Conservation (phyloP, 192 early-diverging fungal species). For the Backusella tuberculispora region DNA sequence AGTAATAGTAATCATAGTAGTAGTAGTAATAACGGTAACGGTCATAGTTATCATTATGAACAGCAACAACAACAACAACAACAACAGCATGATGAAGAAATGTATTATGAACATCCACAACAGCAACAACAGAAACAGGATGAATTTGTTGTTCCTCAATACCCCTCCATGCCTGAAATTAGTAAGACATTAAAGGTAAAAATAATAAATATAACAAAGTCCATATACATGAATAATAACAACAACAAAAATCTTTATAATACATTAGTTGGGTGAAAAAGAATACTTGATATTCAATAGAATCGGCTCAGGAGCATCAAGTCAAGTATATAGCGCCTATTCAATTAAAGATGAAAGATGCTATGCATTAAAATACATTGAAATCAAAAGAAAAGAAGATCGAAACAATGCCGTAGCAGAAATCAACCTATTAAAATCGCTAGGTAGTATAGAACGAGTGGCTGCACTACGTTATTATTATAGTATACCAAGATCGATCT, state of each 20-base stretch:
- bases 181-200: neutral
- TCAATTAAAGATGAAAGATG: conserved; percentile 68
- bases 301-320: conserved; percentile 86
- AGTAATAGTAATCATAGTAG: neutral
- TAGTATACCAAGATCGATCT: conserved; percentile 45
- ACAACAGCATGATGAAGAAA: too few relatives aligned
- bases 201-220: too few relatives aligned
- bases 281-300: conserved; percentile 53
- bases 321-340: conserved; percentile 90
- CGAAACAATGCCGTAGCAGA: conserved; percentile 84
- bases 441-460: conserved; percentile 71
- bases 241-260: neutral
- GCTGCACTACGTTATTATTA: conserved; percentile 81
- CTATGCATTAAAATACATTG: conserved; percentile 85
- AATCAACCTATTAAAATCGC: conserved; percentile 71
- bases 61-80: neutral
- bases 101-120: too few relatives aligned
- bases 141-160: neutral
- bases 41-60: neutral
- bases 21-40: neutral
- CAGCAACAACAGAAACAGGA: neutral
- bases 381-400: conserved; percentile 64
- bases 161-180: neutral
- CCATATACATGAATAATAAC: too few relatives aligned
- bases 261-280: conserved; percentile 47